Conservation (phyloP, 768 basidiomycete genomes). For the Rhizopogon roseolus region DNA sequence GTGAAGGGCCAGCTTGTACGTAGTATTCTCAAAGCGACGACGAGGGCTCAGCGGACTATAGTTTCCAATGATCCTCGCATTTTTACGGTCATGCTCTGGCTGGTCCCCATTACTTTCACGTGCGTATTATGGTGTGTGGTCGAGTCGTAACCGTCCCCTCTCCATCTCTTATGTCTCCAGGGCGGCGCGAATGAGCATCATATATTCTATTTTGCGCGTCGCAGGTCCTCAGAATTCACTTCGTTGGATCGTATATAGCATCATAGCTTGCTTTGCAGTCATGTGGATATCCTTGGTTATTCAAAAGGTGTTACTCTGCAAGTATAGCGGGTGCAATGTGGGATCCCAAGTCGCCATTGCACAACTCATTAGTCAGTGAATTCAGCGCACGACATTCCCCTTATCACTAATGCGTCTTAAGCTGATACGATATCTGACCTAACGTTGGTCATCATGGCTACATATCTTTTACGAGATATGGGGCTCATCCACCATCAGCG, state of each 20-base stretch:
- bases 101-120: constrained; percentile 15
- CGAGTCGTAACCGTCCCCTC: neutral
- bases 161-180: constrained; percentile 4
- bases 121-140: constrained; percentile 16
- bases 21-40: neutral
- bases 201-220: constrained; percentile 20
- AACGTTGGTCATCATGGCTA: constrained; percentile 12
- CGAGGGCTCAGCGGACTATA: neutral
- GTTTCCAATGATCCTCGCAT: neutral
- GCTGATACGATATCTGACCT: constrained; percentile 19
- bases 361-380: constrained; percentile 19
- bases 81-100: constrained; percentile 7
- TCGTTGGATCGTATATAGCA: constrained; percentile 11
- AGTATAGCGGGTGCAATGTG: neutral
- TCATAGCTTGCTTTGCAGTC: constrained; percentile 11
- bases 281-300: constrained; percentile 11
- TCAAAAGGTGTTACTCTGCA: constrained; percentile 15
- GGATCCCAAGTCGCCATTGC: constrained; percentile 8
- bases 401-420: constrained; percentile 1
- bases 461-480: constrained; percentile 12
- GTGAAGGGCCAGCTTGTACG: constrained; percentile 5
- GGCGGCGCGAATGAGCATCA: constrained; percentile 23
- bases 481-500: constrained; percentile 13
- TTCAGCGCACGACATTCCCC: neutral
- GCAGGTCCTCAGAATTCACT: constrained; percentile 7